phyloP scores from a whole-genome alignment of 2,329 filamentous ascomycete genomes.

The Aspergillus felis region DNA sequence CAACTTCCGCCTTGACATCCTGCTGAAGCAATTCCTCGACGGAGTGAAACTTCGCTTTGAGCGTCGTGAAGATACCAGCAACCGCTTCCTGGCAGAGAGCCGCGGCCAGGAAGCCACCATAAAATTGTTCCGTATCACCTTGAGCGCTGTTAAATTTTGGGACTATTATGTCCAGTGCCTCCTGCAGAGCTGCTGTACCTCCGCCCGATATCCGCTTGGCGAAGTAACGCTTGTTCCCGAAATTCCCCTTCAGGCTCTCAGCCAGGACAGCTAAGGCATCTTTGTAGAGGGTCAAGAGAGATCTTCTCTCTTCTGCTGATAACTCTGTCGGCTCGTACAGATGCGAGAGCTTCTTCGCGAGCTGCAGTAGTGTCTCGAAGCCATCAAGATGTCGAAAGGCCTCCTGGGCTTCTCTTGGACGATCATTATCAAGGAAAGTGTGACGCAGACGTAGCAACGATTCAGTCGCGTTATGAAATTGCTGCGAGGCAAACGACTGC shows the following conservation, averaged over 20 bases:
- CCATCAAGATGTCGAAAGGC: constrained; percentile 77
- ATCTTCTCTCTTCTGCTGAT: constrained; percentile 60
- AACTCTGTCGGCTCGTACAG: constrained; percentile 65
- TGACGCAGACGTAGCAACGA: constrained; percentile 65
- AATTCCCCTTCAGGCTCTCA: constrained; percentile 70
- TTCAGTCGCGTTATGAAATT: constrained; percentile 47
- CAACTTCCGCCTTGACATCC: constrained; percentile 27
- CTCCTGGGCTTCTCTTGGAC: constrained; percentile 60
- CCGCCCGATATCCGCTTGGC: constrained; percentile 68
- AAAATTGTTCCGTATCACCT: constrained; percentile 69
- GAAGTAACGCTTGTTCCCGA: constrained; percentile 87
- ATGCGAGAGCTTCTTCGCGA: constrained; percentile 67
- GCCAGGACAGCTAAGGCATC: constrained; percentile 60
- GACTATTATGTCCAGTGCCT: constrained; percentile 63
- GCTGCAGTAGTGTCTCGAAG: constrained; percentile 68
- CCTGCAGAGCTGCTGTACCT: constrained; percentile 74
- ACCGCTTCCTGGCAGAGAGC: constrained; percentile 73
- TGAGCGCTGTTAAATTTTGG: constrained; percentile 47
- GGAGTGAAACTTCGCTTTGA: constrained; percentile 26
- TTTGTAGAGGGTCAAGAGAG: constrained; percentile 64
- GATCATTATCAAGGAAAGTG: constrained; percentile 52
- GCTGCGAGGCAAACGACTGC: constrained; percentile 26
- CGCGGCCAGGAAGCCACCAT: constrained; percentile 78
- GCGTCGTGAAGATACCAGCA: constrained; percentile 59
- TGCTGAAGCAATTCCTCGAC: constrained; percentile 12